Conservation (phyloP, 352 stramenopile species). For the Phytophthora syringae region DNA sequence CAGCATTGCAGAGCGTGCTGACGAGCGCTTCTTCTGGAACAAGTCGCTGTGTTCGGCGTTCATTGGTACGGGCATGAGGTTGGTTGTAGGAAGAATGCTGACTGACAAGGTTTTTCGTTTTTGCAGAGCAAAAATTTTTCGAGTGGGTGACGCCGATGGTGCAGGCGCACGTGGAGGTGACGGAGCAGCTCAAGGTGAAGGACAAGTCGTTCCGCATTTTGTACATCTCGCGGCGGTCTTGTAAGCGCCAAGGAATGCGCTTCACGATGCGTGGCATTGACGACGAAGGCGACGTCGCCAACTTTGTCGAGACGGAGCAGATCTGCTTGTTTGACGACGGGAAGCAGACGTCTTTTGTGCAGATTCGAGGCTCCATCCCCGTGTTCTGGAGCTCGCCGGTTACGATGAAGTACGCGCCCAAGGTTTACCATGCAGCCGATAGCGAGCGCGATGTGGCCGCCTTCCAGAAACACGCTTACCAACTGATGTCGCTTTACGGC, state of each 20-base stretch:
- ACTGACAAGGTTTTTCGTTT: slow-evolving; percentile 5
- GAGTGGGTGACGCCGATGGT: slow-evolving; percentile 85
- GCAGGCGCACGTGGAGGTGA: slow-evolving; percentile 67
- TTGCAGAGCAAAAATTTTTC: slow-evolving; percentile 76
- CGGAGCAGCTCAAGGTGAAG: slow-evolving; percentile 52
- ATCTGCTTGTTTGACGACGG: slow-evolving; percentile 81
- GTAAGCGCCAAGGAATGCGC: slow-evolving; percentile 86
- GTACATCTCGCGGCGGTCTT: slow-evolving; percentile 78
- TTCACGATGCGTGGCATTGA: slow-evolving; percentile 95
- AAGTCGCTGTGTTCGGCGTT: slow-evolving; percentile 69
- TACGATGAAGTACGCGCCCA: slow-evolving; percentile 94
- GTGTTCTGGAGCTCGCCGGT: slow-evolving; percentile 92
- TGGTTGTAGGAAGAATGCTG: neutral
- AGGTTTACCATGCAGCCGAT: slow-evolving; percentile 70
- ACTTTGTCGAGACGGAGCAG: slow-evolving; percentile 97
- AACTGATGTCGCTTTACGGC: slow-evolving; percentile 73
- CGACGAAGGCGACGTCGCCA: slow-evolving; percentile 90
- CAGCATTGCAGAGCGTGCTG: slow-evolving; percentile 76
- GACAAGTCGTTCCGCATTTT: slow-evolving; percentile 68
- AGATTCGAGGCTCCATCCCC: slow-evolving; percentile 96
- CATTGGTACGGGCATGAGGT: slow-evolving; percentile 40
- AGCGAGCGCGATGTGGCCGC: slow-evolving; percentile 54
- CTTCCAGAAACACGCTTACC: slow-evolving; percentile 65
- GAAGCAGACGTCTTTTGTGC: slow-evolving; percentile 64
- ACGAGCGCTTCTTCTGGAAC: slow-evolving; percentile 95